Evolutionary conservation across 192 early-diverging fungal genomes (phyloP).

Genomic region (Martensiomyces pterosporus): DNA sequence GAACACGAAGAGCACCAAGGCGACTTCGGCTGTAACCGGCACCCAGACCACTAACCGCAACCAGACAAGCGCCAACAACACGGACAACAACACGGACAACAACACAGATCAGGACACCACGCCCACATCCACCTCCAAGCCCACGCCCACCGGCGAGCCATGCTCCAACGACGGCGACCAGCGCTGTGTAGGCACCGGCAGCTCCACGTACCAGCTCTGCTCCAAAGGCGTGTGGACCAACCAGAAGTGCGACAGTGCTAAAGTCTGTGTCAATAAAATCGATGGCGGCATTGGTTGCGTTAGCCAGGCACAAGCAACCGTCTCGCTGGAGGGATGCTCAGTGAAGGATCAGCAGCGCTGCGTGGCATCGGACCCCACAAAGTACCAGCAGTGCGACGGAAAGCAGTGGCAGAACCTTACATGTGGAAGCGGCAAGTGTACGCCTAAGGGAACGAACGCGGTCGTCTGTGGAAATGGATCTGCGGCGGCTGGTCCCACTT

Average conservation of each 20-base stretch:
- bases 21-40: no score
- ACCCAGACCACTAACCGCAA: background rate
- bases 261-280: conserved; percentile 26
- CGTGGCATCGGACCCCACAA: conserved; percentile 10
- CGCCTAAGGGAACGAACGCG: no score
- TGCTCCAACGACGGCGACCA: conserved; percentile 24
- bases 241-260: conserved; percentile 20
- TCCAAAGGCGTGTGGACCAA: conserved; percentile 23
- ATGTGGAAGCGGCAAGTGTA: no score
- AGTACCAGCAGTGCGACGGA: conserved; percentile 46
- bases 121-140: background rate
- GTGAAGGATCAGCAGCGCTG: conserved; percentile 32
- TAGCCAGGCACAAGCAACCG: conserved; percentile 27
- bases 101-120: background rate
- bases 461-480: no score
- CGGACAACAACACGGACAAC: conserved; percentile 1
- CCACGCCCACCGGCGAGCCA: conserved; percentile 23
- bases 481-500: no score
- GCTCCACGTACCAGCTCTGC: conserved; percentile 25
- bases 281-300: conserved; percentile 23
- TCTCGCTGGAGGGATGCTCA: conserved; percentile 20
- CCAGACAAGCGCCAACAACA: background rate
- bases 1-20: no score
- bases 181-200: conserved; percentile 10
- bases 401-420: conserved; percentile 20